Base-by-base conservation (phyloP, 2,329 filamentous ascomycete species). In the Colletotrichum endophyticum region DNA sequence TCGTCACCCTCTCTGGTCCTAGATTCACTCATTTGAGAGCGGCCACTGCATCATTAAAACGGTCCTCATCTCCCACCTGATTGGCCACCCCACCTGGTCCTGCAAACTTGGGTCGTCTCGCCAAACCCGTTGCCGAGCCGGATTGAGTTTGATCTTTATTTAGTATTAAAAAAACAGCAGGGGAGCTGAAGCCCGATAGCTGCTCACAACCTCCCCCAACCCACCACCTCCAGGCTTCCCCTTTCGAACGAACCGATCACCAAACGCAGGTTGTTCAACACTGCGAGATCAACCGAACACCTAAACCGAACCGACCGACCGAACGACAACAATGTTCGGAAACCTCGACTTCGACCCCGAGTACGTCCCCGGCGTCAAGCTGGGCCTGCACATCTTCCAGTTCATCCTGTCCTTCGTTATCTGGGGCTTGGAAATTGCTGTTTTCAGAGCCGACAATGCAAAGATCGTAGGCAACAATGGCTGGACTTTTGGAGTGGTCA, bases 401-500 rank as follows among this genome's bases (percentile, higher is more conserved):
- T 87, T 89, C 75, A 78, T 91, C 63, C 80, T 92, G 28, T 89
- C 86, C 62, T 86, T 93, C 63, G 85, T 92, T 28, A 85, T 89
- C 79, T 93, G 91, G 87, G 86, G 88, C 74, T 85, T 94, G 75
- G 90, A 91, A 79, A 92, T 94, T 79, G 86, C 89, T 28, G 87
- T 93, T 62, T 92, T 93, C 81, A 86, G 86, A 56, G 85, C 86
- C 70, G 82, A 88, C 12, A 82, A 86, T 16, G 85, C 90, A 7
- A 82, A 81, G 25, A 87, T 93, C 78, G 89, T 88, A 72, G 91
- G 91, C 39, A 88, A 91, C 78, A 90, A 90, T 82, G 91, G 89
- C 77, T 94, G 92, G 92, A 89, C 91, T 1, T 93, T 94, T 78
- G 92, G 86, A 79, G 87, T 93, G 84, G 92, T 94, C 87, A 76